Evolutionary conservation across 2,329 filamentous ascomycete species (phyloP).

Genomic region (Cladosporium sp.): DNA sequence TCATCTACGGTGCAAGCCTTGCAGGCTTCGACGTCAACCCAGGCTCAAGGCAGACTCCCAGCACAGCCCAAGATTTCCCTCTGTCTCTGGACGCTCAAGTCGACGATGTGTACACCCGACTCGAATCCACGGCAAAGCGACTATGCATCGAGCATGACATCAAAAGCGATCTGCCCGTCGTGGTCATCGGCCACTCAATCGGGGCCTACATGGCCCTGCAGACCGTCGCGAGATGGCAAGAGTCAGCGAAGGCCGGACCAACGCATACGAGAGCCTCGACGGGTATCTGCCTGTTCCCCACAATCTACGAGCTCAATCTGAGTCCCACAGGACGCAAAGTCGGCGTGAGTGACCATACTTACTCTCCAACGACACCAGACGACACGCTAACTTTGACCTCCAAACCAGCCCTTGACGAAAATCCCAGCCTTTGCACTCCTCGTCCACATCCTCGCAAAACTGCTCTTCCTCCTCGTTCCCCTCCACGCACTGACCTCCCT

Average conservation of each 20-base stretch:
- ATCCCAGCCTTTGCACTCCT: conserved; percentile 33
- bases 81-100: conserved; percentile 3
- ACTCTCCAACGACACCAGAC: conserved; percentile 12
- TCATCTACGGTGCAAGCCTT: conserved; percentile 36
- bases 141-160: not conserved
- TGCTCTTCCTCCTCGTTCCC: conserved; percentile 41
- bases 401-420: conserved; percentile 12
- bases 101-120: not conserved
- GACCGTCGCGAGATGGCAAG: conserved; percentile 19
- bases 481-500: conserved; percentile 34
- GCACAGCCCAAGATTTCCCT: not conserved
- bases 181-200: conserved; percentile 43
- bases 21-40: conserved; percentile 37
- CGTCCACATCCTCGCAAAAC: conserved; percentile 14
- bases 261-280: conserved; percentile 18
- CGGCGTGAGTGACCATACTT: conserved; percentile 28
- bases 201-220: conserved; percentile 43
- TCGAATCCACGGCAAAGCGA: not conserved
- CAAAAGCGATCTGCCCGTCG: conserved; percentile 18
- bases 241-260: conserved; percentile 1
- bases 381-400: not conserved
- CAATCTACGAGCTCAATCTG: conserved; percentile 40
- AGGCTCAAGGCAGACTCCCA: conserved; percentile 13
- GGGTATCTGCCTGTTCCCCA: conserved; percentile 41
- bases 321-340: conserved; percentile 38